Conservation (phyloP, 2,329 filamentous ascomycete species). For the Fusarium tricinctum region DNA sequence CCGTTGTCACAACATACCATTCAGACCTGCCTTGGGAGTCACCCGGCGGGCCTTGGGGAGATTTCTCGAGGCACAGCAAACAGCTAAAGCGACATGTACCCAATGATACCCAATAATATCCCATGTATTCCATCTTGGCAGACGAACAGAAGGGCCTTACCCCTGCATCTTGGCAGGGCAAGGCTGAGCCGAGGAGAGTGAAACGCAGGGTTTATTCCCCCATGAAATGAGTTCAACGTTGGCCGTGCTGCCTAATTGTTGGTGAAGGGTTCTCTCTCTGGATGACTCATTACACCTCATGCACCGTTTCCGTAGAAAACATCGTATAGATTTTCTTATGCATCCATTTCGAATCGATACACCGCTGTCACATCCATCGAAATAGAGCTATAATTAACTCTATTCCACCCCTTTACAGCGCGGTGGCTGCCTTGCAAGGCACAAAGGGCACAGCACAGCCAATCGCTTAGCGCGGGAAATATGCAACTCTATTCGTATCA, state of each 20-base stretch:
- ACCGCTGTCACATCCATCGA: neutral
- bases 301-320: neutral
- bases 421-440: constrained; percentile 3
- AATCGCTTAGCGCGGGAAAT: constrained; percentile 15
- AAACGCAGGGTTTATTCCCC: neutral
- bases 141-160: neutral
- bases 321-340: neutral
- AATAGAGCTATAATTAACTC: constrained; percentile 21
- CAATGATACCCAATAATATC: constrained; percentile 11
- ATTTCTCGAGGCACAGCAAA: constrained; percentile 20
- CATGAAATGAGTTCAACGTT: neutral
- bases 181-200: constrained; percentile 18
- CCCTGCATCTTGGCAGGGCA: constrained; percentile 7
- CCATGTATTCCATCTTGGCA: neutral
- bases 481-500: constrained; percentile 17
- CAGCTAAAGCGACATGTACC: neutral
- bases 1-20: neutral
- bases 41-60: neutral
- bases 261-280: neutral
- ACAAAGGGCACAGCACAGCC: constrained; percentile 1
- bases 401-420: neutral
- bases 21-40: neutral
- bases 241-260: neutral
- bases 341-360: neutral
- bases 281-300: constrained; percentile 1